Base-by-base conservation (phyloP, 805 yeast genomes). In the Lipomyces chichibuensis region DNA sequence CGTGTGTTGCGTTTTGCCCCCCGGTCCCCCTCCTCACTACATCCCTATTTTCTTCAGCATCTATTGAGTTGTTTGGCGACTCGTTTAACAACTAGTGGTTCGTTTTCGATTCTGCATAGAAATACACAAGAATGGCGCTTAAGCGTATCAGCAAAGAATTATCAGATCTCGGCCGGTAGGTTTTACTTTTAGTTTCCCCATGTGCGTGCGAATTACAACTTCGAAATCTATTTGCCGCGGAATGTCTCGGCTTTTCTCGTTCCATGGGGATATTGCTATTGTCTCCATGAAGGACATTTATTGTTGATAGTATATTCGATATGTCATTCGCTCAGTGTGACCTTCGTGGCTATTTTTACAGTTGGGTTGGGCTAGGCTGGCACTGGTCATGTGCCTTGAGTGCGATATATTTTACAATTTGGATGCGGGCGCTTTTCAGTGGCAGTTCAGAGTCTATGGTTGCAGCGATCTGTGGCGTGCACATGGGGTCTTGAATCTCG, bases 101-200 rank as follows among this genome's bases (percentile, higher is more conserved):
- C 32, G 17, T 23, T 29, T 27, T 32, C 20, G 20, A 53, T 56
- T 33, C 27, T 37, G 25, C 62, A 23, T 32, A 25, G 32, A 29
- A 3, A 23, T 27, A 49, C 20, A 69, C 32, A 57, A 53, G 73
- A 37, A 63, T 92, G 97, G 95, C 98, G 73, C 84, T 87, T 75
- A 95, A 95, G 83, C 92, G 99, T 85, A 92, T 94, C 76, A 90
- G 91, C 82, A 94, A 94, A 83, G 99, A 94, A 83, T 86, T 95
- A 76, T 88, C 89, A 75, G 99, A 95, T 80, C 85, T 94, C 78
- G 97, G 97, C 79, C 89, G 92, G 93, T 89, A 84, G 80, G 93
- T 88, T 66, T 27, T 69, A 55, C 6, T 9, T 55, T 33, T 14
- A 52, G 57, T 11, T 37, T 49, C 25, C 29, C 20, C 37, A 43